phyloP scores from a whole-genome alignment of 23 red algal genomes.

The Gracilaria domingensis region DNA sequence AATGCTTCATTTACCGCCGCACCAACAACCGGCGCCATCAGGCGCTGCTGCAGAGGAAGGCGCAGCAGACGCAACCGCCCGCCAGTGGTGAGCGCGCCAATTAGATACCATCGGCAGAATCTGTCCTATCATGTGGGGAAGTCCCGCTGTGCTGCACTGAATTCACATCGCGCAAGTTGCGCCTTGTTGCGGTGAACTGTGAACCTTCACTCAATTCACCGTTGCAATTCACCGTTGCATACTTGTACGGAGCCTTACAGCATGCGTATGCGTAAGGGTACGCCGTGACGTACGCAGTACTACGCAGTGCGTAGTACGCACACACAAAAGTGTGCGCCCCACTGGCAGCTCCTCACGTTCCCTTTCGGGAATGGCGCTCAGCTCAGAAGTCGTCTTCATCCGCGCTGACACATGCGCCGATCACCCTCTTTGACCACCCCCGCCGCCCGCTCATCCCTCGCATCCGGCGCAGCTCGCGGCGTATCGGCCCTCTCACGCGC shows the following conservation, averaged over 20 bases:
- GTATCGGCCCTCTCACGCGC: neutral
- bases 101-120: no score
- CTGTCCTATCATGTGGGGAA: no score
- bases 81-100: neutral
- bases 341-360: neutral
- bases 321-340: neutral
- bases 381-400: neutral
- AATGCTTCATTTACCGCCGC: constrained; percentile 79
- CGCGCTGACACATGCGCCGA: constrained; percentile 22
- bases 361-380: neutral
- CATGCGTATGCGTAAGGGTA: neutral
- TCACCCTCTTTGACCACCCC: neutral
- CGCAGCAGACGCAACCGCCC: neutral
- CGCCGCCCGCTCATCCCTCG: neutral
- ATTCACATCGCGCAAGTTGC: neutral
- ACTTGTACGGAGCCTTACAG: no score
- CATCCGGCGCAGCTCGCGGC: no score
- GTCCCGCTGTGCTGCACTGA: neutral
- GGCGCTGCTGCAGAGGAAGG: constrained; percentile 41
- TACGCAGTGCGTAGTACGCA: neutral
- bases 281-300: no score
- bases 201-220: no score
- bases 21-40: constrained; percentile 70
- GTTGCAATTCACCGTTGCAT: no score
- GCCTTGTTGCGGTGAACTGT: neutral